A percentile compares a stretch with the other conserved stretches of the same genome.
Conservation (phyloP, 2,329 filamentous ascomycete genomes). For the Sarocladiaceae sp. region DNA sequence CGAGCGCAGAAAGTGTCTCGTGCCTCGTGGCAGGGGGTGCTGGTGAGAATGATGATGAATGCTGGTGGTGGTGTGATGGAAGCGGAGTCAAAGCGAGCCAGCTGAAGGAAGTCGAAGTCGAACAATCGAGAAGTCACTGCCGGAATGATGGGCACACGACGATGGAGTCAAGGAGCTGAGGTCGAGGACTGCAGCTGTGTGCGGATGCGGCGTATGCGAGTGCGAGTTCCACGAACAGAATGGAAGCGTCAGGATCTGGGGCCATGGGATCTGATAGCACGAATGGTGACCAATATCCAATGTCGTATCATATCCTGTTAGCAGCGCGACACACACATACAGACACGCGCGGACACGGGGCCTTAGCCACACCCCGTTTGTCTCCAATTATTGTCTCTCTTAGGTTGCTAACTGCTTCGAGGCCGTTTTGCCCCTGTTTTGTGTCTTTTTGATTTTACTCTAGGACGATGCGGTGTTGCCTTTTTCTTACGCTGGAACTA, state of each 20-base stretch:
- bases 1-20: not conserved
- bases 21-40: not conserved
- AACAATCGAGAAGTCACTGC: not conserved
- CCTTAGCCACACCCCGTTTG: too few species aligned
- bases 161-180: not conserved
- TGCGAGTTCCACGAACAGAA: not conserved
- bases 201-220: not conserved
- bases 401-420: too few species aligned
- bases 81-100: not conserved
- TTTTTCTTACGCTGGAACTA: too few species aligned
- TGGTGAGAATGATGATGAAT: not conserved
- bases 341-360: not conserved
- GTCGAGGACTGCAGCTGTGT: not conserved
- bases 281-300: not conserved
- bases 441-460: too few species aligned
- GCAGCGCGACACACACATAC: not conserved
- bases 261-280: not conserved
- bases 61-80: not conserved
- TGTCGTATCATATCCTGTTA: not conserved
- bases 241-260: slow-evolving; percentile 8
- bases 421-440: too few species aligned
- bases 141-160: too few species aligned
- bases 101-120: not conserved
- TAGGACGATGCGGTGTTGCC: too few species aligned
- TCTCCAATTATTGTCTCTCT: too few species aligned